A percentile compares a stretch with the other conserved stretches of the same genome.
These are phyloP conservation scores for Pestalotiopsis sp. DNA, from an alignment of 2,329 filamentous ascomycete genomes.

Conservation along the genomic window DNA sequence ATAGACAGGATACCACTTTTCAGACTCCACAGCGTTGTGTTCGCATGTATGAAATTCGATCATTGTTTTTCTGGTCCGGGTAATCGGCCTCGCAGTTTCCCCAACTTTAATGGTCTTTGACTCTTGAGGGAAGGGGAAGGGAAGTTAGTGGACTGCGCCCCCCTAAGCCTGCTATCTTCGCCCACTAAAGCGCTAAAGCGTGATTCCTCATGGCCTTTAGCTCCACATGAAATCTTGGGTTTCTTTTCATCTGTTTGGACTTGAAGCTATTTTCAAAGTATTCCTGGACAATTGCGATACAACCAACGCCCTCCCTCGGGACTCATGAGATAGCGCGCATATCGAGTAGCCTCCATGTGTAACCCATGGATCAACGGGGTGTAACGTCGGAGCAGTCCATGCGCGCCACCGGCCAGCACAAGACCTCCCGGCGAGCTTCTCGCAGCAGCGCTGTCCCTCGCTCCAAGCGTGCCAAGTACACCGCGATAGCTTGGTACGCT, in stretches of 20 bases:
- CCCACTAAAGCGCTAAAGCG: neutral
- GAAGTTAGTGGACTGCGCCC: neutral
- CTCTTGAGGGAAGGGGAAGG: neutral
- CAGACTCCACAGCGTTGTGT: neutral
- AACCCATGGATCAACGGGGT: neutral
- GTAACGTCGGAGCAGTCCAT: neutral
- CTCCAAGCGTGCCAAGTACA: conserved; percentile 10
- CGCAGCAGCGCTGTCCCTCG: neutral
- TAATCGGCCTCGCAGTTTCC: neutral
- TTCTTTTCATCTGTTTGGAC: neutral
- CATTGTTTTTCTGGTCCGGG: too few relatives aligned
- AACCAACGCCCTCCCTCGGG: neutral
- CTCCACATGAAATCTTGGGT: neutral
- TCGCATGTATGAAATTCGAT: too few relatives aligned
- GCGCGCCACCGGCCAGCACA: neutral
- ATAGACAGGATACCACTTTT: neutral
- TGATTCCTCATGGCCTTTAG: neutral
- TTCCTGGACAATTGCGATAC: neutral
- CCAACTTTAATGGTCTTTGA: neutral
- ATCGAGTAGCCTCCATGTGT: neutral
- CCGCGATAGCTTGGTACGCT: conserved; percentile 7
- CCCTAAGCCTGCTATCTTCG: neutral
- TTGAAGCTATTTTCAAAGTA: neutral
- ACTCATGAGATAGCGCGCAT: neutral
- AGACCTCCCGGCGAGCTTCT: neutral